Percentiles rank a stretch among this genome's conserved stretches.
Evolutionary conservation across 331 rosid genomes (phyloP).

Genomic region (Arachis monticola): DNA sequence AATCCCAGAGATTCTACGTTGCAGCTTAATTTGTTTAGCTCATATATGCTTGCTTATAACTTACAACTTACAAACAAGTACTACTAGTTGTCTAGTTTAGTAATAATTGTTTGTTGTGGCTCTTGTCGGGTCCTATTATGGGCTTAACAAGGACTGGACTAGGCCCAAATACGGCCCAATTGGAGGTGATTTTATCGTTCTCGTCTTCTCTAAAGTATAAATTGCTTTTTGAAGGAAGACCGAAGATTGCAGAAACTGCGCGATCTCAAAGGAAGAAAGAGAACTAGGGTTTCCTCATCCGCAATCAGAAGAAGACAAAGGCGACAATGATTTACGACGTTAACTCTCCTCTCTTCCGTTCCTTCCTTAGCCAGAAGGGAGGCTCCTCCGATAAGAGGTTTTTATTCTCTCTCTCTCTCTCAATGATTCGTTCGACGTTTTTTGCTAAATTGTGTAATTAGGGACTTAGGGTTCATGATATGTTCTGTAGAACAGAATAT

Average conservation of each 20-base stretch:
- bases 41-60: too few species aligned
- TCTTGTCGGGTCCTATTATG: neutral
- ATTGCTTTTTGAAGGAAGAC: neutral
- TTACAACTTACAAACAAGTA: too few species aligned
- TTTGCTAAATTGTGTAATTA: neutral
- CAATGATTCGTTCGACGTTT: neutral
- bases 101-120: neutral
- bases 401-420: constrained; percentile 13
- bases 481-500: neutral
- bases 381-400: constrained; percentile 92
- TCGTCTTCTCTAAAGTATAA: constrained; percentile 5
- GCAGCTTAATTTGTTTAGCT: too few species aligned
- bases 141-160: neutral
- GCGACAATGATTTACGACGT: constrained; percentile 82
- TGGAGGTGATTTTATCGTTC: neutral
- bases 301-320: neutral
- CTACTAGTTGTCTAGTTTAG: too few species aligned
- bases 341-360: constrained; percentile 88
- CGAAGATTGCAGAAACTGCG: neutral
- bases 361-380: constrained; percentile 96
- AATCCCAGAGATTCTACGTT: too few species aligned
- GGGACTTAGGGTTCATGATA: neutral
- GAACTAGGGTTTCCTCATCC: constrained; percentile 35
- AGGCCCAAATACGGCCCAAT: neutral
- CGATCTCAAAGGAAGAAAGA: neutral